These are phyloP conservation scores for Acanthamoeba castellanii DNA, from an alignment of 208 protist genomes.

Conservation along the genomic window DNA sequence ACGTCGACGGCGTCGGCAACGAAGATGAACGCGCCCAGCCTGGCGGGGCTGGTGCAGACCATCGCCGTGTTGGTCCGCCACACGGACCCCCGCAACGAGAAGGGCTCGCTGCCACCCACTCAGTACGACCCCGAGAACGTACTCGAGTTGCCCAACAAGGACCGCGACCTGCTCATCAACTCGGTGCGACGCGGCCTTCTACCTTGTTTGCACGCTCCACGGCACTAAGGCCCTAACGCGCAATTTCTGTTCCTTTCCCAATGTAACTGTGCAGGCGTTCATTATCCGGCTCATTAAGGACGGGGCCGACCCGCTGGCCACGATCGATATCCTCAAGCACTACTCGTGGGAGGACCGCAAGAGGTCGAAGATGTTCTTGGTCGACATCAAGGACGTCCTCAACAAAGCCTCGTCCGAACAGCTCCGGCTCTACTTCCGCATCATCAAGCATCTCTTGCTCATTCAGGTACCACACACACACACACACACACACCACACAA, in stretches of 20 bases:
- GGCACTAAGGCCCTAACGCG: not conserved
- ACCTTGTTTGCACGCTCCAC: not conserved
- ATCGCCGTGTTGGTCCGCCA: constrained; percentile 50
- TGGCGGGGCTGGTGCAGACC: constrained; percentile 28
- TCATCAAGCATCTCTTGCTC: constrained; percentile 32
- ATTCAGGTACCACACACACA: not conserved
- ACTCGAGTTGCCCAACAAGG: not conserved
- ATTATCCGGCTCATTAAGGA: not conserved
- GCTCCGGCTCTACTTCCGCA: constrained; percentile 11
- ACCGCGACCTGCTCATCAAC: constrained; percentile 33
- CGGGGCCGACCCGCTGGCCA: not conserved
- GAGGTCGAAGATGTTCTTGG: constrained; percentile 52
- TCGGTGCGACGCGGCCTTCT: not conserved
- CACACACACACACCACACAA: not conserved
- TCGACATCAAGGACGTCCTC: not conserved
- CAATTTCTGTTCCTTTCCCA: no score
- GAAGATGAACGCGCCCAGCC: constrained; percentile 44
- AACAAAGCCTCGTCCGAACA: constrained; percentile 38
- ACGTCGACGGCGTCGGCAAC: not conserved
- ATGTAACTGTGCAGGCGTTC: not conserved
- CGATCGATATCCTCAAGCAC: constrained; percentile 65
- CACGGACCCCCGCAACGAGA: not conserved
- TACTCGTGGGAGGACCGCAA: constrained; percentile 67
- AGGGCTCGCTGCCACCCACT: constrained; percentile 31
- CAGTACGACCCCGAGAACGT: constrained; percentile 39